Evolutionary conservation across 306 rosid genomes (phyloP).

Genomic region (Ormosia semicastrata): DNA sequence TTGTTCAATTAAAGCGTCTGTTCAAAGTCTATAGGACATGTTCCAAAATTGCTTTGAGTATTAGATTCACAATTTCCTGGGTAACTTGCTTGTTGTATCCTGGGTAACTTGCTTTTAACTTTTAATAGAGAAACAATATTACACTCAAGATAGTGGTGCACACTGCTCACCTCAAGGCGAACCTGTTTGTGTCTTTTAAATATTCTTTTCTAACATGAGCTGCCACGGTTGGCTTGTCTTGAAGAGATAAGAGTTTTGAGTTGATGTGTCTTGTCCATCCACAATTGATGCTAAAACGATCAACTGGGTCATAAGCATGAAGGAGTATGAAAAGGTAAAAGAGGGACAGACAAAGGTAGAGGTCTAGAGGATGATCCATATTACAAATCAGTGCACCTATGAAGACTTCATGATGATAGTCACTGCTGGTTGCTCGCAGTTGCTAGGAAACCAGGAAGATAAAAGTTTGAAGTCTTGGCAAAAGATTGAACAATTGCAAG

Average conservation of each 20-base stretch:
- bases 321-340: not conserved
- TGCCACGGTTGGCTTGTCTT: not conserved
- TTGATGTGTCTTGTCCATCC: constrained; percentile 43
- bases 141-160: too few relatives aligned
- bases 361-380: not conserved
- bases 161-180: too few relatives aligned
- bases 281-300: constrained; percentile 30
- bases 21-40: too few relatives aligned
- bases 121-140: too few relatives aligned
- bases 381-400: too few relatives aligned
- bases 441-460: not conserved
- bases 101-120: too few relatives aligned
- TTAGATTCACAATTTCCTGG: too few relatives aligned
- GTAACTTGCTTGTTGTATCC: too few relatives aligned
- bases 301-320: constrained; percentile 32
- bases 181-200: too few relatives aligned
- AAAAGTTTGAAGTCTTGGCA: not conserved
- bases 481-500: not conserved
- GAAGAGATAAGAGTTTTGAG: constrained; percentile 16
- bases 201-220: not conserved
- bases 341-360: constrained; percentile 7
- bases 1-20: too few relatives aligned
- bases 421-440: not conserved
- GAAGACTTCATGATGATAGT: not conserved
- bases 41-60: too few relatives aligned